These are phyloP conservation scores for Loxodes magnus DNA, from an alignment of 73 alveolate genomes.

Conservation along the genomic window DNA sequence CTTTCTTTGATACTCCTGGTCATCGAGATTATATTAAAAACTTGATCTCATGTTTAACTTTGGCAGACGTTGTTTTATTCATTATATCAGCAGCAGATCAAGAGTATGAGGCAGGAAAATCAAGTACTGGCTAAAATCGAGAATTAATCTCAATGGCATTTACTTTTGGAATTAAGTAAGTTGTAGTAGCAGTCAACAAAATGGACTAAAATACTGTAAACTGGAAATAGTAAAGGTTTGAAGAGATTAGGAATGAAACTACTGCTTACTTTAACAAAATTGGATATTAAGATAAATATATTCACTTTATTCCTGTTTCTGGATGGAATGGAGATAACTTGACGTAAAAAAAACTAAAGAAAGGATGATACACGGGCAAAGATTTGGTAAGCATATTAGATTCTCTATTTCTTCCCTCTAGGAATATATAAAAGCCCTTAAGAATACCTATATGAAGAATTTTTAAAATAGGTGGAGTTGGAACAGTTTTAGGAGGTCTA, in stretches of 20 bases:
- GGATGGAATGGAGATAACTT: constrained; percentile 60
- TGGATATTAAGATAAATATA: constrained; percentile 31
- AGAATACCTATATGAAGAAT: constrained; percentile 88
- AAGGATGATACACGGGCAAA: constrained; percentile 66
- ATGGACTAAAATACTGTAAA: constrained; percentile 57
- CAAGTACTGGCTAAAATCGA: constrained; percentile 26
- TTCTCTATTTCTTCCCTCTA: constrained; percentile 72
- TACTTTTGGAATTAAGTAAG: constrained; percentile 69
- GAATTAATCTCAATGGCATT: constrained; percentile 64
- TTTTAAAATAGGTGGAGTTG: constrained; percentile 88
- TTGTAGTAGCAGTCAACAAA: constrained; percentile 57
- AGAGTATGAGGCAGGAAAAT: constrained; percentile 38
- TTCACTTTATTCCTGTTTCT: constrained; percentile 59
- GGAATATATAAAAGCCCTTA: constrained; percentile 86
- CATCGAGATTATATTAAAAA: constrained; percentile 21
- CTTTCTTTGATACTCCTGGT: constrained; percentile 67
- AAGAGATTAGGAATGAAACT: constrained; percentile 31
- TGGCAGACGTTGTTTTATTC: constrained; percentile 58
- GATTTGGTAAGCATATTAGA: constrained; percentile 77
- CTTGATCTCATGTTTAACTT: constrained; percentile 35
- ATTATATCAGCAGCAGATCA: constrained; percentile 56
- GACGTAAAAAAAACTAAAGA: constrained; percentile 28
- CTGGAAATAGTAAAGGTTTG: constrained; percentile 38
- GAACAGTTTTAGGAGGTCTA: constrained; percentile 92
- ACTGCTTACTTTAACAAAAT: constrained; percentile 48